Evolutionary conservation across 2,329 filamentous ascomycete genomes (phyloP).

Genomic region (Fusarium sp.): DNA sequence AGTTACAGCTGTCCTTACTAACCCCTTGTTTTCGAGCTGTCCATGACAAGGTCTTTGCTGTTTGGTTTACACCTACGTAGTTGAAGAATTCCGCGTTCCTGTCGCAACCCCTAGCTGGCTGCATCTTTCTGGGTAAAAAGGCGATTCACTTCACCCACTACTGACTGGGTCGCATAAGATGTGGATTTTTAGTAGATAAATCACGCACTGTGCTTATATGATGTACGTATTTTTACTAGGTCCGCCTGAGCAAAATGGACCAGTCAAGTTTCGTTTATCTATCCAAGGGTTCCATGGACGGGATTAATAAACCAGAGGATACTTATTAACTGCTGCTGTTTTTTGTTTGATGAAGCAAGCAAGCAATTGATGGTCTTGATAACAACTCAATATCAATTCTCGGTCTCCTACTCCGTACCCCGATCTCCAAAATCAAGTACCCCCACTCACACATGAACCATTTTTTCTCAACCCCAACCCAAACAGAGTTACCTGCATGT

Average conservation of each 20-base stretch:
- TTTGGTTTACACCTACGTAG: background rate
- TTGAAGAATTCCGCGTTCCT: background rate
- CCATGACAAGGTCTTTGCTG: background rate
- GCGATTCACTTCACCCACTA: constrained; percentile 30
- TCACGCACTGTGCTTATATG: constrained; percentile 36
- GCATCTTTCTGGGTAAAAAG: constrained; percentile 15
- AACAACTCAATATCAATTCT: background rate
- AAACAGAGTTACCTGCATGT: constrained; percentile 17
- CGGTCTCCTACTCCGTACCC: constrained; percentile 3
- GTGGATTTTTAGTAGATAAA: constrained; percentile 30
- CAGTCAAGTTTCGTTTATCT: constrained; percentile 16
- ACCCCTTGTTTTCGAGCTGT: background rate
- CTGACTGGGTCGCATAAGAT: constrained; percentile 35
- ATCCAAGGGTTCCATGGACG: background rate
- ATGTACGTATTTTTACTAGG: constrained; percentile 13
- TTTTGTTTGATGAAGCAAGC: background rate
- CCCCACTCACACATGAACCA: constrained; percentile 28
- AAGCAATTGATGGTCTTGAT: background rate
- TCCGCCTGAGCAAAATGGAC: constrained; percentile 17
- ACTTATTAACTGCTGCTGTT: background rate
- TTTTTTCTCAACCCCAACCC: constrained; percentile 22
- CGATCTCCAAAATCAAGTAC: constrained; percentile 8
- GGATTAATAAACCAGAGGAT: constrained; percentile 9
- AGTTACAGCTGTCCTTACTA: too few species aligned
- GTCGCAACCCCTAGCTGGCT: background rate